These are phyloP conservation scores for Phytopythium ostracodes DNA, from an alignment of 352 stramenopile species.

Conservation along the genomic window DNA sequence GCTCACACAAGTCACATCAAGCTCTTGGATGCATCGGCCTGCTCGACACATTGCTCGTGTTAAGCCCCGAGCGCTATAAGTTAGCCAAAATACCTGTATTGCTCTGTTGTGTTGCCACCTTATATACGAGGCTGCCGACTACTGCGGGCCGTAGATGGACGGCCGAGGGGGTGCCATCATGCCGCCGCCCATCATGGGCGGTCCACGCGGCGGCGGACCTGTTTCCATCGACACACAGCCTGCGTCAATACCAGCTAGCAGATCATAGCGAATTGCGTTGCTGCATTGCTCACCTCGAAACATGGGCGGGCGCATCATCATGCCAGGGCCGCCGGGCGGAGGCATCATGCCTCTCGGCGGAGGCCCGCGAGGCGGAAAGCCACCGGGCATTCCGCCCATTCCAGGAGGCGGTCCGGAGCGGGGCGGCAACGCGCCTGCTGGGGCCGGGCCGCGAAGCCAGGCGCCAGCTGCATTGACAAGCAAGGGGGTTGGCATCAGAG, in stretches of 20 bases:
- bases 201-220: slow-evolving; percentile 51
- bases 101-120: not conserved
- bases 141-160: slow-evolving; percentile 78
- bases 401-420: slow-evolving; percentile 25
- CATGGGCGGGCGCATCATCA: slow-evolving; percentile 83
- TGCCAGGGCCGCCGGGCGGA: slow-evolving; percentile 35
- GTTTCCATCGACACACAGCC: not conserved
- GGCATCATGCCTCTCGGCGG: slow-evolving; percentile 75
- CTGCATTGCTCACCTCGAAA: slow-evolving; percentile 34
- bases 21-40: not conserved
- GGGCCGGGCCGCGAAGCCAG: slow-evolving; percentile 50
- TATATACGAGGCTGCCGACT: not conserved
- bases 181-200: slow-evolving; percentile 28
- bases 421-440: slow-evolving; percentile 39
- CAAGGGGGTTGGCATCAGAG: not conserved
- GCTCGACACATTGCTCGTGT: not conserved
- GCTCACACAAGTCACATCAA: not conserved
- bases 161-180: slow-evolving; percentile 37
- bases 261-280: not conserved
- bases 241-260: not conserved
- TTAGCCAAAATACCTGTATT: slow-evolving; percentile 5
- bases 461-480: slow-evolving; percentile 45
- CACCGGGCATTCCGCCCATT: slow-evolving; percentile 35
- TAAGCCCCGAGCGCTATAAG: not conserved
- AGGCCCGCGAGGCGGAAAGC: slow-evolving; percentile 60